Percentiles rank a stretch among this genome's conserved stretches.
Evolutionary conservation across 1,284 basidiomycete genomes (phyloP).

Genomic region (Boletus austroedulis): DNA sequence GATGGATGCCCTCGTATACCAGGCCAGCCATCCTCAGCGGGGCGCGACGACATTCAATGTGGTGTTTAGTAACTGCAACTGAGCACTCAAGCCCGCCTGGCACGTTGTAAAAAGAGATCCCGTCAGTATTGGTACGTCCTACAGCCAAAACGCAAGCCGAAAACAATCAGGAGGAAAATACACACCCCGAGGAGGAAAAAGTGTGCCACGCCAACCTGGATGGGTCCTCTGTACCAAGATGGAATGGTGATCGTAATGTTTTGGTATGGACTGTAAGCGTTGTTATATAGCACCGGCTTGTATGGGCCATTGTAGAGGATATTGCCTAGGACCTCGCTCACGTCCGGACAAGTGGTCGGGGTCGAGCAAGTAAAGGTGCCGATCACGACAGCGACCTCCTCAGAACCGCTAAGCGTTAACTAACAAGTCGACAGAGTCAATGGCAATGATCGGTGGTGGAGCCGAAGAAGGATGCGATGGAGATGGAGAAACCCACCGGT

Average conservation of each 20-base stretch:
- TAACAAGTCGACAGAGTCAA: background rate
- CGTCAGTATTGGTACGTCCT: background rate
- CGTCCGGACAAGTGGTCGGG: slow-evolving; percentile 10
- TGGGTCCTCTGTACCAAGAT: slow-evolving; percentile 27
- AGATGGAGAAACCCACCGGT: slow-evolving; percentile 44
- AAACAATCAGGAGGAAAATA: too few relatives aligned
- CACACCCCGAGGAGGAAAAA: slow-evolving; percentile 12
- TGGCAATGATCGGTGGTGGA: background rate
- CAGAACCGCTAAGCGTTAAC: slow-evolving; percentile 25
- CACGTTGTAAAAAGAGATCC: background rate
- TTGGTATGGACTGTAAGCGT: slow-evolving; percentile 41
- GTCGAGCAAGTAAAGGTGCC: slow-evolving; percentile 38
- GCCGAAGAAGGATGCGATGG: background rate
- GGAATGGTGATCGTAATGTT: slow-evolving; percentile 54
- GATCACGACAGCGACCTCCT: slow-evolving; percentile 48
- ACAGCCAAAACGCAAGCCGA: background rate
- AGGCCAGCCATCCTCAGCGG: background rate
- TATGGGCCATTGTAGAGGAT: slow-evolving; percentile 48
- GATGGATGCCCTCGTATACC: background rate
- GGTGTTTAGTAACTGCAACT: slow-evolving; percentile 1
- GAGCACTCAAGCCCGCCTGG: slow-evolving; percentile 4
- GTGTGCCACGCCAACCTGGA: slow-evolving; percentile 44
- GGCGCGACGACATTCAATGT: slow-evolving; percentile 1
- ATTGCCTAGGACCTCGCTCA: slow-evolving; percentile 39
- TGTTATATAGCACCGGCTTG: slow-evolving; percentile 30